These are phyloP conservation scores for Cytidiella melzeri DNA, from an alignment of 768 basidiomycete species.

Conservation along the genomic window DNA sequence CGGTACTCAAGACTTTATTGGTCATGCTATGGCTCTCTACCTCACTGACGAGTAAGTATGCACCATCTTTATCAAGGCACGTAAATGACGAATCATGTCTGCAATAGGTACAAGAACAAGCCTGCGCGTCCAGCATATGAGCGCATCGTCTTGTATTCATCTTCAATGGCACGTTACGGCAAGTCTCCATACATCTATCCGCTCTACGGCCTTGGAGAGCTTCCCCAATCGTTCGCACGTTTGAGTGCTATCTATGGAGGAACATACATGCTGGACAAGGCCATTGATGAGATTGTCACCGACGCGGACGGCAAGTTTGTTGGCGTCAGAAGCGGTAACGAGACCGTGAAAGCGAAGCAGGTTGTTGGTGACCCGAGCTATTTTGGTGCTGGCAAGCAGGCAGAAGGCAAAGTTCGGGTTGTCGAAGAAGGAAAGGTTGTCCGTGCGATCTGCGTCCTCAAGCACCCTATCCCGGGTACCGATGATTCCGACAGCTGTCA, in stretches of 20 bases:
- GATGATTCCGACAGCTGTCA: slow-evolving; percentile 94
- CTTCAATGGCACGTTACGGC: slow-evolving; percentile 98
- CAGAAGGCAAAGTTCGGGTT: slow-evolving; percentile 78
- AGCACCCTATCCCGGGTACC: slow-evolving; percentile 97
- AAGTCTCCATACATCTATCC: slow-evolving; percentile 99
- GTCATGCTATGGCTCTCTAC: slow-evolving; percentile 98
- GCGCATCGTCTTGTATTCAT: slow-evolving; percentile 94
- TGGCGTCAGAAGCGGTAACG: slow-evolving; percentile 83
- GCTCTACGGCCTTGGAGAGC: slow-evolving; percentile 95
- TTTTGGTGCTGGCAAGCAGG: slow-evolving; percentile 71
- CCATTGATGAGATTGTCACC: slow-evolving; percentile 84
- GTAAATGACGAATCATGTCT: neutral
- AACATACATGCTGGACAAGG: slow-evolving; percentile 99
- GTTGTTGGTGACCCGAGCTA: slow-evolving; percentile 98
- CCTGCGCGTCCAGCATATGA: slow-evolving; percentile 87
- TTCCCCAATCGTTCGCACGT: slow-evolving; percentile 97
- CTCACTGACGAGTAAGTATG: slow-evolving; percentile 88
- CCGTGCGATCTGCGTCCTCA: slow-evolving; percentile 94
- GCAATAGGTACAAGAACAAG: slow-evolving; percentile 81
- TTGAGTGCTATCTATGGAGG: slow-evolving; percentile 98
- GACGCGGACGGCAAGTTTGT: slow-evolving; percentile 83
- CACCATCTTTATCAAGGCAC: neutral
- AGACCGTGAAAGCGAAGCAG: slow-evolving; percentile 95
- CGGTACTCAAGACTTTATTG: slow-evolving; percentile 98
- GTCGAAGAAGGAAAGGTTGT: slow-evolving; percentile 93